A percentile compares a stretch with the other conserved stretches of the same genome.
Conservation (phyloP, 176 grass and related monocot species). For the Carex myosuroides region DNA sequence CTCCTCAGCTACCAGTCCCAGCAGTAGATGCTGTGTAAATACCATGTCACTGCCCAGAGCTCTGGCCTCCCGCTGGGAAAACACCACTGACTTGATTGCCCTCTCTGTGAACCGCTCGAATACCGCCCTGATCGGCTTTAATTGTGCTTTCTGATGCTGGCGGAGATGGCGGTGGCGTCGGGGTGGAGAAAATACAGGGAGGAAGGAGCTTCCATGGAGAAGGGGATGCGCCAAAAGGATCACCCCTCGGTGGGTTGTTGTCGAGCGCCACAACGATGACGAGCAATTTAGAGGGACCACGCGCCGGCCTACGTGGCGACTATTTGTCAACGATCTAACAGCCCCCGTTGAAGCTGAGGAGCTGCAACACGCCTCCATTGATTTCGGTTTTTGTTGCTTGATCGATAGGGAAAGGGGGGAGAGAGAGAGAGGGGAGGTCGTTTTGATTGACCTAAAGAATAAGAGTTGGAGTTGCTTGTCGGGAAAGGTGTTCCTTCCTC, state of each 20-base stretch:
- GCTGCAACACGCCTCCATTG: conserved; percentile 36
- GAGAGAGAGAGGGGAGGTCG: neutral
- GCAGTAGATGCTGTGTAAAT: conserved; percentile 73
- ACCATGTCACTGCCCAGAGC: conserved; percentile 55
- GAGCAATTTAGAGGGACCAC: neutral
- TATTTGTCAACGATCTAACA: neutral
- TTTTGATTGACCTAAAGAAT: neutral
- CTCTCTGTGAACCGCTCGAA: conserved; percentile 90
- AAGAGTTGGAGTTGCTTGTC: conserved; percentile 8
- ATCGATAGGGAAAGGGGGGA: neutral
- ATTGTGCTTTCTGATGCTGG: conserved; percentile 6
- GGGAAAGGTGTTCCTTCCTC: neutral
- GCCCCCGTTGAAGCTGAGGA: conserved; percentile 5
- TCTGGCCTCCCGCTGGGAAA: conserved; percentile 75
- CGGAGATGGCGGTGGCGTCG: neutral
- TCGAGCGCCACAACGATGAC: neutral
- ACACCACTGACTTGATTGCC: conserved; percentile 64
- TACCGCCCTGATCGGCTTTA: conserved; percentile 34
- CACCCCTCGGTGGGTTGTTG: neutral
- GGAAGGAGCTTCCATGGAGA: conserved; percentile 1
- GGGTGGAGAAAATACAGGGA: neutral
- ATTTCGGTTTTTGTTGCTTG: neutral
- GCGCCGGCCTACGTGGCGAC: neutral
- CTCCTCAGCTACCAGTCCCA: conserved; percentile 87
- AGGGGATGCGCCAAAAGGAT: neutral